Percentiles rank a stretch among this genome's conserved stretches.
phyloP scores from a whole-genome alignment of 805 yeast genomes.

The Blastobotrys muscicola region DNA sequence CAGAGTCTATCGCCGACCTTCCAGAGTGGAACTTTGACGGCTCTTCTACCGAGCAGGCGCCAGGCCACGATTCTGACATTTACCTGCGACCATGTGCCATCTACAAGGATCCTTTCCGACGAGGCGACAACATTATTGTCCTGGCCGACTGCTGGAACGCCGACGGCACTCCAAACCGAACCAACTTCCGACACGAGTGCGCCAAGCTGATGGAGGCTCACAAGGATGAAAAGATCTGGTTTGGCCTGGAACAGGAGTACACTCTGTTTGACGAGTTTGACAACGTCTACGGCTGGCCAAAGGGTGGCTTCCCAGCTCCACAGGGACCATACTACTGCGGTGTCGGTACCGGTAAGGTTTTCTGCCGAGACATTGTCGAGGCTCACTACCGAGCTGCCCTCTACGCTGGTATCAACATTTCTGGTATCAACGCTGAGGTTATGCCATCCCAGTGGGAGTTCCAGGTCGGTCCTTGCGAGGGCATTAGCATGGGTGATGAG shows the following conservation, averaged over 20 bases:
- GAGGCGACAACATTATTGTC: slow-evolving; percentile 93
- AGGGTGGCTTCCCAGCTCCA: slow-evolving; percentile 99
- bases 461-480: slow-evolving; percentile 98
- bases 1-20: slow-evolving; percentile 68
- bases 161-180: slow-evolving; percentile 98
- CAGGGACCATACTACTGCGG: slow-evolving; percentile 99
- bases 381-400: slow-evolving; percentile 99
- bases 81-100: slow-evolving; percentile 91
- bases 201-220: slow-evolving; percentile 93
- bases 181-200: slow-evolving; percentile 96
- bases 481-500: slow-evolving; percentile 95
- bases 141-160: slow-evolving; percentile 95
- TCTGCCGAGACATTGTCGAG: slow-evolving; percentile 96
- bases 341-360: slow-evolving; percentile 97
- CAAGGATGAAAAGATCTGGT: slow-evolving; percentile 79
- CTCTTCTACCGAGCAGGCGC: slow-evolving; percentile 97
- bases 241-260: slow-evolving; percentile 98
- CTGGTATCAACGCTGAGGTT: slow-evolving; percentile 98
- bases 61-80: slow-evolving; percentile 94
- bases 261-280: slow-evolving; percentile 88
- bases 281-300: slow-evolving; percentile 96
- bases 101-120: slow-evolving; percentile 96
- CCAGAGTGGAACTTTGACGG: slow-evolving; percentile 99
- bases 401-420: slow-evolving; percentile 79
- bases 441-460: slow-evolving; percentile 99